Base-by-base conservation (phyloP, 2,329 filamentous ascomycete genomes). In the Beauveria sp. region DNA sequence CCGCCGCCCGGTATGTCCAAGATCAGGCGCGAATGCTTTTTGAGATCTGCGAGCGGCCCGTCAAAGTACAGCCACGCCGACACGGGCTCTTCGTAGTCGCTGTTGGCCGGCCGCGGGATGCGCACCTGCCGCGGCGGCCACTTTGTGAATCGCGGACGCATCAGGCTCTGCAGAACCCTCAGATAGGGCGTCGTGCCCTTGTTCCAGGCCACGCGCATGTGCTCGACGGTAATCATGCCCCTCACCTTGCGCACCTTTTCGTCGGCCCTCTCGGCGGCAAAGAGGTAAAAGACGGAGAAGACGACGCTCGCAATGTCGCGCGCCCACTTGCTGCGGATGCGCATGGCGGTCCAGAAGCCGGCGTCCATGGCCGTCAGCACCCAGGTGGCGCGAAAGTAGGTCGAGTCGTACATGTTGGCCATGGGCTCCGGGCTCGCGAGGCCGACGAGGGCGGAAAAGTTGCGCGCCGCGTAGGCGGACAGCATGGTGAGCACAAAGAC, bases 291-390 rank as follows among this genome's bases (percentile, higher is more conserved):
- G 12, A 89, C 71, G 0, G 90, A 90, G 73, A 97, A 97, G 52
- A 91, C 78, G 22, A 97, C 80, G 70, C 91, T 92, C 10, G 89
- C 84, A 16, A 96, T 71, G 71, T 97, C 92, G 44, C 92, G 83
- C 47, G 96, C 67, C 85, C 90, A 92, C 68, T 89, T 92, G 57
- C 72, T 72, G 53, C 84, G 84, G 65, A 99, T 92, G 68, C 86
- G 88, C 94, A 99, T 99, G 40, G 94, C 94, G 0, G 92, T 96
- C 94, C 94, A 99, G 74, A 97, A 99, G 1, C 94, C 94, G 6
- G 94, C 94, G 69, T 99, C 94, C 63, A 99, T 77, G 0, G 92
- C 94, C 0, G 94, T 99, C 58, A 94, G 87, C 18, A 97, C 85
- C 94, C 94, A 99, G 71, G 94, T 99, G 60, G 94, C 94, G 54